A percentile compares a stretch with the other conserved stretches of the same genome.
phyloP scores from a whole-genome alignment of 2,329 filamentous ascomycete species.

The Pseudodiploospora longispora region DNA sequence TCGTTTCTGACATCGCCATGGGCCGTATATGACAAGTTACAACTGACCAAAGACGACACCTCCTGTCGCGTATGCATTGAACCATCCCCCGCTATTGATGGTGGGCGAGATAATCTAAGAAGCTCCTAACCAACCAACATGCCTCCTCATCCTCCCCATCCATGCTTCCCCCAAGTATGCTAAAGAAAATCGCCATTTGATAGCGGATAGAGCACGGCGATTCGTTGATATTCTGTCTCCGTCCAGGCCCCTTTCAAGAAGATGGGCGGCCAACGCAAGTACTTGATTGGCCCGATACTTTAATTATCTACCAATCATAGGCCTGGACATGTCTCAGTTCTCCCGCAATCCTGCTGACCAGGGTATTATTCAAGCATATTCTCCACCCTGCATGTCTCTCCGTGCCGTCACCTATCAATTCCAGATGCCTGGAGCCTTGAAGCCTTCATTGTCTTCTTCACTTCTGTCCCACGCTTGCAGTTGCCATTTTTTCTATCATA shows the following conservation, averaged over 20 bases:
- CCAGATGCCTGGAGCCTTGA: too few species aligned
- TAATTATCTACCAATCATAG: constrained; percentile 8
- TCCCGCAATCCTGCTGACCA: constrained; percentile 4
- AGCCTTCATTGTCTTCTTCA: too few species aligned
- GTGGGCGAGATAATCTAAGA: background rate
- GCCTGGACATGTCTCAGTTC: constrained; percentile 1
- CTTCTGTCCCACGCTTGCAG: background rate
- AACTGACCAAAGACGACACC: too few species aligned
- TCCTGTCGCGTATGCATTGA: background rate
- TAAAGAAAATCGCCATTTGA: background rate
- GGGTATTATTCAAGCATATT: constrained; percentile 4
- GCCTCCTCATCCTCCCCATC: too few species aligned
- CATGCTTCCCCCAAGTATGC: background rate
- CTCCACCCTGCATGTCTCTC: constrained; percentile 9
- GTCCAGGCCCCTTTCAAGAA: background rate
- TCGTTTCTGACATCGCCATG: too few species aligned
- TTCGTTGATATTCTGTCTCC: constrained; percentile 3
- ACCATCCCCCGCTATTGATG: background rate
- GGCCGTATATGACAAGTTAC: too few species aligned
- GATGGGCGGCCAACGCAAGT: constrained; percentile 4
- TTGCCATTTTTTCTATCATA: background rate
- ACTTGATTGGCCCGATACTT: constrained; percentile 3
- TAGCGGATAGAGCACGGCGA: background rate
- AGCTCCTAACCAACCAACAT: too few species aligned
- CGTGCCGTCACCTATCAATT: background rate